phyloP scores from a whole-genome alignment of 768 basidiomycete species.

The Strobilomyces confusus region DNA sequence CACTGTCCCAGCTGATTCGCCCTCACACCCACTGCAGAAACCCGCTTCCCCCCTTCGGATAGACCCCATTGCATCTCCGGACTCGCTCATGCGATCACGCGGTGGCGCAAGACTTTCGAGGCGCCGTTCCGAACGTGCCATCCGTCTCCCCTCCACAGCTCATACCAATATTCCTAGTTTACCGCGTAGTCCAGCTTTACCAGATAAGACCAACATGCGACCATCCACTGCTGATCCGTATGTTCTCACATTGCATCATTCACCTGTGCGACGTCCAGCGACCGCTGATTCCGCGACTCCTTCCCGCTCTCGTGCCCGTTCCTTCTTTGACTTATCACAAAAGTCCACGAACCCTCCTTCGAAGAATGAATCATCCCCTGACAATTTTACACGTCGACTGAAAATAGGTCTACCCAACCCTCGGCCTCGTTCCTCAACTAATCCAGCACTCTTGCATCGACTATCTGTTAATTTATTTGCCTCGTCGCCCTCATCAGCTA shows the following conservation, averaged over 20 bases:
- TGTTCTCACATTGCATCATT: constrained; percentile 12
- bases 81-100: constrained; percentile 17
- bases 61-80: constrained; percentile 25
- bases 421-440: constrained; percentile 51
- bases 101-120: constrained; percentile 37
- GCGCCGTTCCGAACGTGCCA: constrained; percentile 38
- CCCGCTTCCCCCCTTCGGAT: constrained; percentile 42
- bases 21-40: constrained; percentile 37
- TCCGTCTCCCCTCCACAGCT: constrained; percentile 9
- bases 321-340: constrained; percentile 27
- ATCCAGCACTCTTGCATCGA: constrained; percentile 67
- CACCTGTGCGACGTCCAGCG: constrained; percentile 33
- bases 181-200: constrained; percentile 4
- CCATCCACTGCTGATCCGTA: constrained; percentile 18
- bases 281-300: constrained; percentile 41
- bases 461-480: constrained; percentile 65
- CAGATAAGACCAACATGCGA: constrained; percentile 10
- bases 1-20: constrained; percentile 29
- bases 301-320: constrained; percentile 31
- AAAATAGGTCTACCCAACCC: constrained; percentile 34
- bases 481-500: constrained; percentile 36
- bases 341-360: constrained; percentile 14
- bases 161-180: constrained; percentile 11
- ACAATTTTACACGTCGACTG: constrained; percentile 10
- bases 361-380: not conserved